Percentiles rank a stretch among this genome's conserved stretches.
Evolutionary conservation across 768 basidiomycete genomes (phyloP).

Genomic region (Fibroporia radiculosa): DNA sequence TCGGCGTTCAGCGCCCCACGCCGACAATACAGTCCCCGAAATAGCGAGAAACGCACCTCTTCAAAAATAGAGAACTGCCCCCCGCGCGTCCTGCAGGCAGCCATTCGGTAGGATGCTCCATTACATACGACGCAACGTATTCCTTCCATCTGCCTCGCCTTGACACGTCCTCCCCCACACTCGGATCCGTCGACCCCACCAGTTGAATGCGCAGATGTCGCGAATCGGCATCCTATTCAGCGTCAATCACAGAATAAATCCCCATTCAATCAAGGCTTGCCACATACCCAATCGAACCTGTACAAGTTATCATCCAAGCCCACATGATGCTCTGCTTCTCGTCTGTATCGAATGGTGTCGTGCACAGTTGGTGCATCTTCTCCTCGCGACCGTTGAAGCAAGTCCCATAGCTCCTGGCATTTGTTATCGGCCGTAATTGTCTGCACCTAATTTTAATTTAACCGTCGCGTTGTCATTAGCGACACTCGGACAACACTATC

Average conservation of each 20-base stretch:
- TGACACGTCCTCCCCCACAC: slow-evolving; percentile 46
- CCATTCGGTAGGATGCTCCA: slow-evolving; percentile 70
- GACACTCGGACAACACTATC: slow-evolving; percentile 2
- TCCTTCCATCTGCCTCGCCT: slow-evolving; percentile 57
- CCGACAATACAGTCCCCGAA: slow-evolving; percentile 7
- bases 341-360: slow-evolving; percentile 69
- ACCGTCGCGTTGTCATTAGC: neutral
- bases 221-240: slow-evolving; percentile 40
- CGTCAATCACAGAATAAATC: slow-evolving; percentile 3
- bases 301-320: slow-evolving; percentile 73
- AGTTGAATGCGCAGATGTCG: slow-evolving; percentile 56
- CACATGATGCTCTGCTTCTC: slow-evolving; percentile 71
- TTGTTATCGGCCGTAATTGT: slow-evolving; percentile 77
- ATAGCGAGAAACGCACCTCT: slow-evolving; percentile 37
- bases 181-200: slow-evolving; percentile 56
- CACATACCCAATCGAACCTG: slow-evolving; percentile 71
- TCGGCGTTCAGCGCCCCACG: slow-evolving; percentile 14
- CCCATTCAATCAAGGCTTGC: neutral
- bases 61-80: slow-evolving; percentile 43
- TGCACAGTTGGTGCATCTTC: slow-evolving; percentile 46
- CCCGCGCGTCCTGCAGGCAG: slow-evolving; percentile 31
- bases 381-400: slow-evolving; percentile 60
- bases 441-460: slow-evolving; percentile 53
- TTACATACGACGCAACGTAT: slow-evolving; percentile 68
- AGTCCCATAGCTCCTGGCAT: slow-evolving; percentile 77